Base-by-base conservation (phyloP, 495 filamentous ascomycete species). In the Aspergillus bridgeri region DNA sequence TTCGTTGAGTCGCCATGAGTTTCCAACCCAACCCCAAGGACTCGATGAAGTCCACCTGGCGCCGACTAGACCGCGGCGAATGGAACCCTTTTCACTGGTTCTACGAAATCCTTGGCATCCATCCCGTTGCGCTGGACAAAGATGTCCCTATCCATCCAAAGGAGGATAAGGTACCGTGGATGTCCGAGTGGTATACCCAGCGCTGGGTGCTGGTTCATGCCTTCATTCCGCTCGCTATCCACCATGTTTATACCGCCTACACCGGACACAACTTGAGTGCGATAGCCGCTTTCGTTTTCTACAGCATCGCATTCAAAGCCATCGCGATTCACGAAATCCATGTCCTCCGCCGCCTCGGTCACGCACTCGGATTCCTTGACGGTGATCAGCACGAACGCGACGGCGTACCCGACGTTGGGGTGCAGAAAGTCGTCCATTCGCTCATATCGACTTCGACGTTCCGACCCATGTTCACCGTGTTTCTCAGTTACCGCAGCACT, bases 31-130 rank as follows among this genome's bases (percentile, higher is more conserved):
- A 71, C 27, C 65, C 68, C 21, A 69, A 67, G 43, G 69, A 71
- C 58, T 71, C 69, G 48, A 73, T 73, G 67, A 73, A 73, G 62
- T 73, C 70, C 42, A 71, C 70, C 11, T 73, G 70, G 70, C 70
- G 67, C 5, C 43, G 33, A 6, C 54, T 57, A 21, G 67, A 69
- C 42, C 53, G 48, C 42, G 23, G 50, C 38, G 56, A 69, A 48
- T 73, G 70, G 70, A 66, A 55, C 6, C 13, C 64, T 9, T 53
- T 54, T 11, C 70, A 73, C 58, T 71, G 66, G 61, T 61, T 69
- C 29, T 56, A 65, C 29, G 65, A 73, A 42, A 23, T 63, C 11
- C 59, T 69, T 8, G 65, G 63, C 33, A 65, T 69, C 49, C 65
- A 71, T 46, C 67, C 68, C 20, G 18, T 45, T 38, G 38, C 29